Conservation (phyloP, 2,329 filamentous ascomycete species). For the Nemania serpens region DNA sequence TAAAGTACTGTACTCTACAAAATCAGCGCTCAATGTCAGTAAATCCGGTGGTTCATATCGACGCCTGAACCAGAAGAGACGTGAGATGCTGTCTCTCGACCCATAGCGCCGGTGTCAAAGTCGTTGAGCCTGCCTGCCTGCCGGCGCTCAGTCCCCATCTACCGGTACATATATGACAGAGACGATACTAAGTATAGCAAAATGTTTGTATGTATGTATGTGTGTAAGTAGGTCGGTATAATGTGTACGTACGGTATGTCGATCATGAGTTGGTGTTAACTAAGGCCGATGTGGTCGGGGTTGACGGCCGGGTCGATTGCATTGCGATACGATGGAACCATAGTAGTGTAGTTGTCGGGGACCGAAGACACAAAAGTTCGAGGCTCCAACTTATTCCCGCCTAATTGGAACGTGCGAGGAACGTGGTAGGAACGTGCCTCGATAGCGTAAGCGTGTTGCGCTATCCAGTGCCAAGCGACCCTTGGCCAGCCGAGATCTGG, state of each 20-base stretch:
- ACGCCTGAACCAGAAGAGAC: not conserved
- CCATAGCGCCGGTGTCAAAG: not conserved
- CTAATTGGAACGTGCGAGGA: not conserved
- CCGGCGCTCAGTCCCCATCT: not conserved
- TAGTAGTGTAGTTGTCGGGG: not conserved
- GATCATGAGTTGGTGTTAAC: constrained; percentile 7
- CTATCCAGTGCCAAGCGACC: constrained; percentile 1
- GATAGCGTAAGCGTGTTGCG: not conserved
- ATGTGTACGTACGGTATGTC: not conserved
- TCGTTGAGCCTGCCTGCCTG: constrained; percentile 4
- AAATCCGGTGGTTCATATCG: not conserved
- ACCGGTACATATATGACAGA: not conserved
- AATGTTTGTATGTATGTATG: not conserved
- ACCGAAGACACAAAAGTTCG: constrained; percentile 7
- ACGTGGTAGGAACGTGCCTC: too few species aligned
- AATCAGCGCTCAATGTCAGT: not conserved
- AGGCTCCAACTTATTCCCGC: constrained; percentile 6
- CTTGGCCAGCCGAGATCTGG: constrained; percentile 12
- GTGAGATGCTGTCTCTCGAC: not conserved
- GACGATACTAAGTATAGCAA: too few species aligned
- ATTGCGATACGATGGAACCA: not conserved
- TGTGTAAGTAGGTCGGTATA: not conserved
- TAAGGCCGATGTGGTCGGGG: not conserved
- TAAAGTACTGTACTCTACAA: not conserved
- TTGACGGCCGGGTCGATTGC: not conserved